Evolutionary conservation across 2,329 filamentous ascomycete species (phyloP), one percentile per base, ranked within the genome.

Genomic region (Grosmannia clavigera): DNA sequence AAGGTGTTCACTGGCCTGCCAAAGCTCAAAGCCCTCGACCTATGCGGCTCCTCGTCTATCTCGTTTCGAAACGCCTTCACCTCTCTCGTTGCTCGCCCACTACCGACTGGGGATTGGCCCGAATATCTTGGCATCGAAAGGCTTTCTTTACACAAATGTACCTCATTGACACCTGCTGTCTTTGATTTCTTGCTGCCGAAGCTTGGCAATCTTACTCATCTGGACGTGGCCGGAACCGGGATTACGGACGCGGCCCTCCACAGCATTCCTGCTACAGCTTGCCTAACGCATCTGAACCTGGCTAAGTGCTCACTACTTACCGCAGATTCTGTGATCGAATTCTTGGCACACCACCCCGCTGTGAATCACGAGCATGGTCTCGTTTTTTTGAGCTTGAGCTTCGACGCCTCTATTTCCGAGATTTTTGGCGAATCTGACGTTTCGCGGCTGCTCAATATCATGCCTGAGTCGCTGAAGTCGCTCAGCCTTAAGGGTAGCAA

Each of bases 211-310:
- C 74, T 91, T 59, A 92, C 88, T 1, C 88, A 92, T 69, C 80
- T 94, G 46, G 89, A 94, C 68, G 78, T 92, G n/a, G 83, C 86
- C 11, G 87, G 88, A 65, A 92, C 88, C 1, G 82, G 86, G 65
- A 83, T 94, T 66, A 91, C 85, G 40, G 82, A 90, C 69, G 75
- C 78, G 29, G 88, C 88, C 5, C 77, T 94, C 19, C 75, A 81
- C 65, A 83, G 82, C 25, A 88, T 92, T 63, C 87, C 88, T 0
- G 69, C 77, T n/a, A 85, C 85, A 5, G 88, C 89, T 12, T 78
- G 76, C 63, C 79, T 92, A 64, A 91, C 86, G 1, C 89, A 94
- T 69, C 75, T 94, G 59, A 92, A 90, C 67, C 74, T 94, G 55
- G 83, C 86, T 64, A 89, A 88, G 71, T 92, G 89, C 76, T 84